These are phyloP conservation scores for Hypoxylon sp. DNA, from an alignment of 2,329 filamentous ascomycete species.

Conservation along the genomic window DNA sequence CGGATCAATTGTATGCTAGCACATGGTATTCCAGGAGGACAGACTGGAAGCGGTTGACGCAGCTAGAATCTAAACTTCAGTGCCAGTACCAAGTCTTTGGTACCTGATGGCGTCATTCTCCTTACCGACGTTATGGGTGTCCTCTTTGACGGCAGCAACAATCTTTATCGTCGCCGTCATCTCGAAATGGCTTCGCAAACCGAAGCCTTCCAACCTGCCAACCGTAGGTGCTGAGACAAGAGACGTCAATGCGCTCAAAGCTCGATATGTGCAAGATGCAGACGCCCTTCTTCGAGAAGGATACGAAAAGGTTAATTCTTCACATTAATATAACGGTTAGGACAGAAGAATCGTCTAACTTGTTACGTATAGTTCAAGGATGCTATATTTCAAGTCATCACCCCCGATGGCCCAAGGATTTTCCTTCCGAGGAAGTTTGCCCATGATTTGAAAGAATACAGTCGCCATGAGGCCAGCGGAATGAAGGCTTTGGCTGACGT, in stretches of 20 bases:
- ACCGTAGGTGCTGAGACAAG: conserved; percentile 41
- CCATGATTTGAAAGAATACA: conserved; percentile 49
- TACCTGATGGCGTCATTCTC: conserved; percentile 37
- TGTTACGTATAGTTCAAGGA: conserved; percentile 46
- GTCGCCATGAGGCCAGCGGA: conserved; percentile 50
- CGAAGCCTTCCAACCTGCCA: conserved; percentile 43
- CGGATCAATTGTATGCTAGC: background rate
- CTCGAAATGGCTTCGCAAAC: conserved; percentile 31
- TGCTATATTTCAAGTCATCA: conserved; percentile 50
- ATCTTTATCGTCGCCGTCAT: conserved; percentile 38
- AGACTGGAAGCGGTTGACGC: background rate
- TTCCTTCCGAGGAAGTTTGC: conserved; percentile 51
- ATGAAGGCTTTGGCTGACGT: conserved; percentile 53
- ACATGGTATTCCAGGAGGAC: background rate
- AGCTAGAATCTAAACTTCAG: background rate
- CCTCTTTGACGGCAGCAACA: conserved; percentile 32
- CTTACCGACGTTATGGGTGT: conserved; percentile 37
- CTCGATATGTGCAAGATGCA: conserved; percentile 50
- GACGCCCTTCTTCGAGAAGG: conserved; percentile 50
- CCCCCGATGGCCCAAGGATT: conserved; percentile 50
- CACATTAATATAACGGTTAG: background rate
- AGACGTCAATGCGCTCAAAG: conserved; percentile 46
- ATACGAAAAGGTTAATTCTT: conserved; percentile 44
- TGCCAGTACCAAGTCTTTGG: background rate
- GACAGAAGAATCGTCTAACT: background rate